Base-by-base conservation (phyloP, 352 stramenopile species). In the Pythium plurisporium region DNA sequence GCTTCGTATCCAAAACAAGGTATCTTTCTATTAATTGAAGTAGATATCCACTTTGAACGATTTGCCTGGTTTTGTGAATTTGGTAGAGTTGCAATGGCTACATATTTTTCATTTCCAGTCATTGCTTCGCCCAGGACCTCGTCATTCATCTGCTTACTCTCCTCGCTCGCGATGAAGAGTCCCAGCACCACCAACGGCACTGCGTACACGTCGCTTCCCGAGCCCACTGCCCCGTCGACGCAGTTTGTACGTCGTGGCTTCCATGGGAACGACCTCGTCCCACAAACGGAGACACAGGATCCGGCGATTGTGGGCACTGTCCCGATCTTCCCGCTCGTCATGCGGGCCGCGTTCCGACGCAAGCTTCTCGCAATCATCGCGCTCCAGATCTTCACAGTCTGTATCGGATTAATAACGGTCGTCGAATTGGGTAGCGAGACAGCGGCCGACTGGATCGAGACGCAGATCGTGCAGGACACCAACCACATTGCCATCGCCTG, bases 341-440 rank as follows among this genome's bases (percentile, higher is more conserved):
- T 65, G 8, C 65, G 70, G 55, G 62, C 60, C 2, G 61, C 53
- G 8, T 70, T 73, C 38, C 65, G 62, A 5, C 48, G 36, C 20
- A 64, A 65, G 30, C 47, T 73, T 22, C 55, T 73, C 12, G 43
- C 33, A 1, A 55, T 70, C 19, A 48, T 73, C 20, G 56, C 61
- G n/a, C 31, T 73, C n/a, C 65, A 73, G 31, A 19, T 73, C 19
- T 23, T 64, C 1, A 30, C 34, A 0, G 50, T 73, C 11, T 33
- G 26, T 5, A 15, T 29, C 4, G 34, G 25, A 15, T 17, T 65
- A 5, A 44, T 59, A 10, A 41, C 43, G 3, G 43, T 67, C 5
- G 49, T 66, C 15, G 25, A 40, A 10, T 66, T 52, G 45, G 17
- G 26, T n/a, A 26, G 27, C 7, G 12, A 44, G 6, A 14, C 6